A percentile compares a stretch with the other conserved stretches of the same genome.
Conservation (phyloP, 2,329 filamentous ascomycete species). For the Alternaria consortialis region DNA sequence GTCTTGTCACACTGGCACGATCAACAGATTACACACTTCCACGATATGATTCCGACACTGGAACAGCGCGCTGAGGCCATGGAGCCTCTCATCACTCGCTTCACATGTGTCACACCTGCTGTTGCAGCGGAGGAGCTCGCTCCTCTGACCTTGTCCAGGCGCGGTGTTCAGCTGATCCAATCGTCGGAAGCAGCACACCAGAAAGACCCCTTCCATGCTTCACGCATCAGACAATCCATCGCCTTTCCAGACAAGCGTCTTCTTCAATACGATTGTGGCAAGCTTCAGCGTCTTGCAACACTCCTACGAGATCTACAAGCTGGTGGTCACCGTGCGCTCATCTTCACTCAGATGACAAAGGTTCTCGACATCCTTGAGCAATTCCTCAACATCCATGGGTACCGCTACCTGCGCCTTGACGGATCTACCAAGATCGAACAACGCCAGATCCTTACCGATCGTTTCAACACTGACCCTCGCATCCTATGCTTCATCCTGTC, state of each 20-base stretch:
- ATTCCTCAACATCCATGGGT: constrained; percentile 96
- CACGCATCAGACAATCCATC: constrained; percentile 90
- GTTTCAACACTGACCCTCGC: constrained; percentile 93
- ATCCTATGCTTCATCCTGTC: constrained; percentile 97
- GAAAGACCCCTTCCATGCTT: constrained; percentile 88
- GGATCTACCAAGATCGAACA: constrained; percentile 97
- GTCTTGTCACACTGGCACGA: constrained; percentile 72
- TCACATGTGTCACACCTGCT: constrained; percentile 90
- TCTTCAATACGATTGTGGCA: constrained; percentile 97
- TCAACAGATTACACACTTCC: constrained; percentile 70
- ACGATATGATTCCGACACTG: constrained; percentile 75
- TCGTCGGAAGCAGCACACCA: constrained; percentile 64
- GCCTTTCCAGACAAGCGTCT: constrained; percentile 96
- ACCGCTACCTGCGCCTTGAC: constrained; percentile 95
- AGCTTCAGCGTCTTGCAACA: constrained; percentile 87
- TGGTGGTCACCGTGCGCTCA: constrained; percentile 90
- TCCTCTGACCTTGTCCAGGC: constrained; percentile 67
- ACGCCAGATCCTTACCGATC: constrained; percentile 91
- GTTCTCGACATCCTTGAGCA: constrained; percentile 97
- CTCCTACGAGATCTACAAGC: constrained; percentile 86
- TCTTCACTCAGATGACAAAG: constrained; percentile 99
- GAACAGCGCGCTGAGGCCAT: constrained; percentile 75
- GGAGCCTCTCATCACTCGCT: constrained; percentile 81
- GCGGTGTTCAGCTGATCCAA: constrained; percentile 65
- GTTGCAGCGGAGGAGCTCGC: constrained; percentile 83